Evolutionary conservation across 2,329 filamentous ascomycete genomes (phyloP).

Genomic region (Hortaea sp.): DNA sequence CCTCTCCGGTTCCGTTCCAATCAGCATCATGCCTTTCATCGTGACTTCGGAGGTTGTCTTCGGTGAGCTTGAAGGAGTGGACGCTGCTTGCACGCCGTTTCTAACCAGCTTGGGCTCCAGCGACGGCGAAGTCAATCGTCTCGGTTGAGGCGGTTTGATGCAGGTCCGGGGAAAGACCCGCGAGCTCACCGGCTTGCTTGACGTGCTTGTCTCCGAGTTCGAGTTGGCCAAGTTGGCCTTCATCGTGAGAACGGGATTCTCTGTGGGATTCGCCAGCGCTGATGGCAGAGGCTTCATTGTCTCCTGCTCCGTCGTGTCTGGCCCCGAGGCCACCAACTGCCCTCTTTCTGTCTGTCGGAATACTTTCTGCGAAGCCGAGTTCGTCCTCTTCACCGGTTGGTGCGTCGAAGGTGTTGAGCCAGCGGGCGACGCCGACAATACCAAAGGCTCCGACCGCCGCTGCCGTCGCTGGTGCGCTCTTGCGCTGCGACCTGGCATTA

Average conservation of each 20-base stretch:
- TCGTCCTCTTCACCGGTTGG: neutral
- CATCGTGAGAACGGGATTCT: no score
- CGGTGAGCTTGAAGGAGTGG: neutral
- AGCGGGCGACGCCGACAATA: neutral
- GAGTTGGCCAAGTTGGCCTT: no score
- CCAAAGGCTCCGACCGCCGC: neutral
- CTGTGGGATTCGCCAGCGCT: no score
- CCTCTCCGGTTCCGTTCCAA: no score
- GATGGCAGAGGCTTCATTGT: neutral
- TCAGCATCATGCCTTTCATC: neutral
- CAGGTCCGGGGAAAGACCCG: no score
- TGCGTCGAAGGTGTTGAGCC: neutral
- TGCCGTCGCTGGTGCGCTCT: neutral
- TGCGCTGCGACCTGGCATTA: neutral
- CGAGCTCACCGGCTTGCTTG: no score
- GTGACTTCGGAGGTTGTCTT: neutral
- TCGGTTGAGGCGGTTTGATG: neutral
- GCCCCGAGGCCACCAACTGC: neutral
- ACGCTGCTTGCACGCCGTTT: neutral
- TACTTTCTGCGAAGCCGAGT: neutral
- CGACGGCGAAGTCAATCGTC: neutral
- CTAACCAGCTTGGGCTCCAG: neutral
- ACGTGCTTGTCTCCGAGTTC: no score
- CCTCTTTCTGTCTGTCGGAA: neutral
- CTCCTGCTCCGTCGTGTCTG: neutral